A percentile compares a stretch with the other conserved stretches of the same genome.
Evolutionary conservation across 257 asterid species (phyloP).

Genomic region (Rauvolfia tetraphylla): DNA sequence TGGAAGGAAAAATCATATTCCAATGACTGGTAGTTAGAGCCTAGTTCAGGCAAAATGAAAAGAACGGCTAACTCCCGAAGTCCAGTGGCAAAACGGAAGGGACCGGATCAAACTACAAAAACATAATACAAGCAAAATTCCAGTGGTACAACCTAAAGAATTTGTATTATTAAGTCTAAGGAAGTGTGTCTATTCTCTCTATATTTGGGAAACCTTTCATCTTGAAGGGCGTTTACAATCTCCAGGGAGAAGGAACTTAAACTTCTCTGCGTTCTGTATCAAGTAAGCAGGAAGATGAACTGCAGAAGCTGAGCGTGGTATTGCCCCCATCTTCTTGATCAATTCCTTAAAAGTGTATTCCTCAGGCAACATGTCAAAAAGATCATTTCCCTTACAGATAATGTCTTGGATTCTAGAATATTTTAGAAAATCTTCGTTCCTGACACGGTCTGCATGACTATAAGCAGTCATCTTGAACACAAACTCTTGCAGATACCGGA

Average conservation of each 20-base stretch:
- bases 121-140: background rate
- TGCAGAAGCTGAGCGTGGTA: slow-evolving; percentile 75
- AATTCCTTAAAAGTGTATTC: slow-evolving; percentile 78
- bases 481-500: slow-evolving; percentile 47
- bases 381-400: slow-evolving; percentile 73
- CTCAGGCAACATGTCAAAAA: slow-evolving; percentile 90
- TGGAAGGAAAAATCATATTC: background rate
- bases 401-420: slow-evolving; percentile 66
- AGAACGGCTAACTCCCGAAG: background rate
- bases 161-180: background rate
- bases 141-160: background rate
- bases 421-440: slow-evolving; percentile 38
- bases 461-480: slow-evolving; percentile 67
- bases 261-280: slow-evolving; percentile 68
- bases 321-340: slow-evolving; percentile 82
- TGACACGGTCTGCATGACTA: slow-evolving; percentile 66
- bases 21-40: background rate
- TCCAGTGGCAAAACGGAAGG: background rate
- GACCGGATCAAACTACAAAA: background rate
- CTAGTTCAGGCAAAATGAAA: background rate
- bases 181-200: background rate
- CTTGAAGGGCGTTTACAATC: slow-evolving; percentile 59
- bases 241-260: slow-evolving; percentile 82
- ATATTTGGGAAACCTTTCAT: slow-evolving; percentile 16
- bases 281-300: slow-evolving; percentile 76